Conservation (phyloP, 768 basidiomycete species). For the Thelephora aurantiotincta region DNA sequence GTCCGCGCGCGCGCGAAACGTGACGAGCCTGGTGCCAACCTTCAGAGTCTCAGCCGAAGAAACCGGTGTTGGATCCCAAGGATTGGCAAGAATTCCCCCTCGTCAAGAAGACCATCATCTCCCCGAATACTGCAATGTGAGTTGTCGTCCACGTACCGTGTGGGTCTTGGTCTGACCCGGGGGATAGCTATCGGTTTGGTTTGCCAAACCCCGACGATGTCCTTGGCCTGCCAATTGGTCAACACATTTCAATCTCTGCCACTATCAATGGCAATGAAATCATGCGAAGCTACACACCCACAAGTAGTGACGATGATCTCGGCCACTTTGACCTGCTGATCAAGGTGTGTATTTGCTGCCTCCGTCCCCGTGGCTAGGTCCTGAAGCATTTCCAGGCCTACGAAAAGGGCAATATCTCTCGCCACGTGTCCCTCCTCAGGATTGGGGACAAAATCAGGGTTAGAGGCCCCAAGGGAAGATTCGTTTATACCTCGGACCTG, state of each 20-base stretch:
- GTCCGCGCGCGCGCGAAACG: no score
- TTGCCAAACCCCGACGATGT: slow-evolving; percentile 61
- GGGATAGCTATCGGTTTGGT: slow-evolving; percentile 76
- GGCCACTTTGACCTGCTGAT: slow-evolving; percentile 95
- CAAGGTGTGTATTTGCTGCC: slow-evolving; percentile 44
- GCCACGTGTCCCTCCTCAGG: slow-evolving; percentile 66
- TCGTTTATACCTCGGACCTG: slow-evolving; percentile 65
- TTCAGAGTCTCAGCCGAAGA: slow-evolving; percentile 39
- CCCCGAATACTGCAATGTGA: slow-evolving; percentile 92
- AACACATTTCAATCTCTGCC: slow-evolving; percentile 88
- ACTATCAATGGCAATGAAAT: slow-evolving; percentile 87
- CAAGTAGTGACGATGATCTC: slow-evolving; percentile 81
- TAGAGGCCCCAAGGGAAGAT: slow-evolving; percentile 95
- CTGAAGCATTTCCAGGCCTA: slow-evolving; percentile 47
- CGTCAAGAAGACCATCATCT: slow-evolving; percentile 66
- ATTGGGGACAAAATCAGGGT: slow-evolving; percentile 80
- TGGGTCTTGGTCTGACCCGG: slow-evolving; percentile 2
- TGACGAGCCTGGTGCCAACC: slow-evolving; percentile 2
- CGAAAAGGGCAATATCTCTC: slow-evolving; percentile 94
- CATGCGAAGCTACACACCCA: slow-evolving; percentile 89
- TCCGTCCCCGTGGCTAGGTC: slow-evolving; percentile 3
- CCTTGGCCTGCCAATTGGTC: slow-evolving; percentile 90
- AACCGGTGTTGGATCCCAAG: slow-evolving; percentile 58
- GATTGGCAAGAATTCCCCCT: slow-evolving; percentile 79
- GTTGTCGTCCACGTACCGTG: slow-evolving; percentile 12